Evolutionary conservation across 306 rosid genomes (phyloP).

Genomic region (Sesbania bispinosa): DNA sequence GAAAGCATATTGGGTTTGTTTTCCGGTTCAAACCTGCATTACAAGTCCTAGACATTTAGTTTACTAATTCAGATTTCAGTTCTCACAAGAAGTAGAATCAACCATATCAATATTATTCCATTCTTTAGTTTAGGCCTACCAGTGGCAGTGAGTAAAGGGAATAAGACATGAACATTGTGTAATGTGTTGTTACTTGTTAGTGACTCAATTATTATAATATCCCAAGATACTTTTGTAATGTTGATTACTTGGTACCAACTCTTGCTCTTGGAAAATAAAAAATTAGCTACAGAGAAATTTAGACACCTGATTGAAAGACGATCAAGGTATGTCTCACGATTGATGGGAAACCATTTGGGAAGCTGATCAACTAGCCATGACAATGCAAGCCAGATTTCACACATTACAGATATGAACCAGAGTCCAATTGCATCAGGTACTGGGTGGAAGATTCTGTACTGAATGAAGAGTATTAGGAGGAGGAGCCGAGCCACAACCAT

Average conservation of each 20-base stretch:
- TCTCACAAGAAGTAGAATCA: not conserved
- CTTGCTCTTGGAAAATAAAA: not conserved
- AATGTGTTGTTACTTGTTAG: not conserved
- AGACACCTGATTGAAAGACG: conserved; percentile 84
- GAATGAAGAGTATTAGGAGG: conserved; percentile 60
- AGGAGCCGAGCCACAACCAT: conserved; percentile 70
- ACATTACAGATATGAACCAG: conserved; percentile 78
- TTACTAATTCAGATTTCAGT: not conserved
- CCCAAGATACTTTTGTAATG: not conserved
- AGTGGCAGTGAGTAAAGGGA: too few relatives aligned
- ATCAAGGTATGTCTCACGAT: conserved; percentile 91
- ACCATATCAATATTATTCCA: not conserved
- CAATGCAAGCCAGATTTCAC: conserved; percentile 91
- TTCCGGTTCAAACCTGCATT: conserved; percentile 80
- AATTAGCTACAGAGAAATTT: not conserved
- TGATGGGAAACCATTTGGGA: conserved; percentile 97
- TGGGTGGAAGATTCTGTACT: conserved; percentile 75
- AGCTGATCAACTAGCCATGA: conserved; percentile 96
- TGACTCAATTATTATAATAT: not conserved
- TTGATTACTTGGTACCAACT: not conserved
- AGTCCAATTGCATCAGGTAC: conserved; percentile 86
- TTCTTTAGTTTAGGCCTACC: not conserved
- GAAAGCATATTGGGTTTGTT: conserved; percentile 81
- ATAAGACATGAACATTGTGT: not conserved
- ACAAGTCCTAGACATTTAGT: conserved; percentile 16